Base-by-base conservation (phyloP, 148 eudicot genomes). In the Cornus kousa region DNA sequence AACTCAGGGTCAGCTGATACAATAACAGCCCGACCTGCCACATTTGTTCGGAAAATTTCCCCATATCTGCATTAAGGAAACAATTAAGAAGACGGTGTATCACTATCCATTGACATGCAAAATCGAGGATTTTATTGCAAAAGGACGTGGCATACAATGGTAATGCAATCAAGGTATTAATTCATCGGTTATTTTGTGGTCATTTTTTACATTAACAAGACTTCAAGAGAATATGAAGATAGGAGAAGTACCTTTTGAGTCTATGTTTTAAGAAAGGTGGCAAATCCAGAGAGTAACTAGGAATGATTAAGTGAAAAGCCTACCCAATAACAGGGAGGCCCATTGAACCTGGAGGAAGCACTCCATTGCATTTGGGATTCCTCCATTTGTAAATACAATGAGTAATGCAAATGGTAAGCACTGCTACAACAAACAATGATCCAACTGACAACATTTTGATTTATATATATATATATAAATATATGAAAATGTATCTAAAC, bases 321-420 rank as follows among this genome's bases (percentile, higher is more conserved):
- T 28, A 0, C 28, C 28, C 28, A 28, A 28, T 28, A 28, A 28
- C 28, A 28, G 28, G 28, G 28, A 80, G 65, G 2, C 86, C 86
- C 80, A 80, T 72, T 13, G 86, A 80, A 67, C 86, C 86, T 0
- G 86, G 86, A 23, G 86, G 86, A 1, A 83, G 80, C 5, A 73
- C 55, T 11, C 86, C 86, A 39, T 48, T 67, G 80, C 80, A 80
- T 73, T 80, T 80, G n/a, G 86, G 86, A 66, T 83, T 83, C 19
- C 80, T 75, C 86, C 86, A 80, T 67, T 80, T 53, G 68, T 83
- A 80, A 28, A 80, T 11, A 80, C 83, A 67, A 19, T 32, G 77
- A 53, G 73, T 73, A 5, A 76, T 16, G 37, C 35, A 71, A 28
- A 83, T 64, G 1, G 55, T 50, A 28, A 83, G 6, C 23, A 73